Evolutionary conservation across 108 stramenopile genomes (phyloP), one percentile per base, ranked within the genome.

Genomic region (Cyclotella distinguenda): DNA sequence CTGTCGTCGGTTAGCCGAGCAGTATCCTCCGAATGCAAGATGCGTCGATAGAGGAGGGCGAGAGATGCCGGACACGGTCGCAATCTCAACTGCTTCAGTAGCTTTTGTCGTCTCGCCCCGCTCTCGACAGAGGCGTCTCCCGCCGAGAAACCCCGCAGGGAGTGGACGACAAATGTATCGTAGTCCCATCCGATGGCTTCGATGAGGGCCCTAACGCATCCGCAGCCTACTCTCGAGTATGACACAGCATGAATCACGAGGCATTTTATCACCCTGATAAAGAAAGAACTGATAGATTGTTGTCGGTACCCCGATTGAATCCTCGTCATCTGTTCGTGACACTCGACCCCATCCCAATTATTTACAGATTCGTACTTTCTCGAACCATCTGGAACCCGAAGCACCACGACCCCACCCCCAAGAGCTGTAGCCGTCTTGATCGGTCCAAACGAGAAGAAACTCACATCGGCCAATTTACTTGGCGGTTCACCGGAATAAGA

Each of bases 351-450:
- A 28, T 23, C 21, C 19, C 38, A 18, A 30, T 0, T 7, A 72
- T 18, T 26, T 26, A 13, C 9, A 15, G 8, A 42, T 27, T 26
- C 13, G 12, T 43, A 2, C 1, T 48, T 4, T 21, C 1, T 50
- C 23, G 34, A n/a, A 2, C 23, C 0, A 13, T 26, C n/a, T 10
- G 33, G 12, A n/a, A n/a, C 30, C 30, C 77, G 64, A 16, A 78
- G 34, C 4, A 63, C 72, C 42, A 45, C 82, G 64, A 77, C 79
- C 19, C 89, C 92, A 28, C 92, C 92, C 16, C 92, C 92, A 25
- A 93, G 71, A 8, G 89, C 87, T 5, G 92, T 93, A 2, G 81
- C 74, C 15, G 92, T 90, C 65, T 93, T 93, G 61, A 93, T 93
- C 15, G 80, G 80, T 7, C 92, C 92, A 78, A 93, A 93, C n/a